A percentile compares a stretch with the other conserved stretches of the same genome.
Evolutionary conservation across 345 rosid genomes (phyloP).

Genomic region (Gossypium bickii): DNA sequence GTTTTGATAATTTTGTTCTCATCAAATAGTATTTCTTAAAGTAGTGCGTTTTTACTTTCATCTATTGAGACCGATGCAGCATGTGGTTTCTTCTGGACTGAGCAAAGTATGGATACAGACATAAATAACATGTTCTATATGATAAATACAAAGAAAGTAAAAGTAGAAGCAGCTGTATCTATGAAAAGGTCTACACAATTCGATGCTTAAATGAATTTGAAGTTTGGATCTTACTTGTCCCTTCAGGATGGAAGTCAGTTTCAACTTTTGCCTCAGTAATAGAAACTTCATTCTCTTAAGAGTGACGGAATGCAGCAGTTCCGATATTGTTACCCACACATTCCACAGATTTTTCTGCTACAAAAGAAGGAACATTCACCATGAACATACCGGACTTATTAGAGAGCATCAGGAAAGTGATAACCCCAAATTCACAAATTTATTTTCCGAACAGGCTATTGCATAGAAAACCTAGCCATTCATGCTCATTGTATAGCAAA

Average conservation of each 20-base stretch:
- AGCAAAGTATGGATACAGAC: neutral
- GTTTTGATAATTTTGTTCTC: neutral
- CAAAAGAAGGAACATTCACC: constrained; percentile 14
- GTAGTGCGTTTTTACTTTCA: neutral
- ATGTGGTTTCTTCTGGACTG: neutral
- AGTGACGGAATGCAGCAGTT: constrained; percentile 68
- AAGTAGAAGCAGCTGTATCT: neutral
- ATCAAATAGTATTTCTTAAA: neutral
- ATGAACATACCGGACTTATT: neutral
- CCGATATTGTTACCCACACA: constrained; percentile 74
- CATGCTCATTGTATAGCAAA: neutral
- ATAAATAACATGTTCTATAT: neutral
- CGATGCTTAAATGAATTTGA: neutral
- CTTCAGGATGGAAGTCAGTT: constrained; percentile 75
- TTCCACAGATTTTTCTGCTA: constrained; percentile 75
- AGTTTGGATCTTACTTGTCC: constrained; percentile 64
- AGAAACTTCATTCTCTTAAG: constrained; percentile 74
- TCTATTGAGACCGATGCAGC: neutral
- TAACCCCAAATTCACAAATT: neutral
- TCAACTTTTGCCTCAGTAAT: constrained; percentile 65
- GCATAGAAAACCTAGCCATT: neutral
- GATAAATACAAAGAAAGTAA: neutral
- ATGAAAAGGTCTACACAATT: neutral
- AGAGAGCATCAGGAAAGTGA: neutral
- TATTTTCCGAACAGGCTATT: neutral